phyloP scores from a whole-genome alignment of 257 asterid genomes.

The Solanum rostratum region DNA sequence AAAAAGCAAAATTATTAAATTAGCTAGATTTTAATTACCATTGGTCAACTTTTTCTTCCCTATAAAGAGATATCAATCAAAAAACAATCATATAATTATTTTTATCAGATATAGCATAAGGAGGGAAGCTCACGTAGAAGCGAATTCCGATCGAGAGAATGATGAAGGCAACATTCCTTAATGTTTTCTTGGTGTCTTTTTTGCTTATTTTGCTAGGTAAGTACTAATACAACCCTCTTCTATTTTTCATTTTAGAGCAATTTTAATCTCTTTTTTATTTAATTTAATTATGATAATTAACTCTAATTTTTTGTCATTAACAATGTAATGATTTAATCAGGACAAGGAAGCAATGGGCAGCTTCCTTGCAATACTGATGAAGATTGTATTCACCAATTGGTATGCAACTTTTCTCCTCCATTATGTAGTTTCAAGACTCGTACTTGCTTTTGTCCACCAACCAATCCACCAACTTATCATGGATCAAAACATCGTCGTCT shows the following conservation, averaged over 20 bases:
- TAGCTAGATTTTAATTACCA: background rate
- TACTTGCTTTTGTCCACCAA: background rate
- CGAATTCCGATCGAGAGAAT: background rate
- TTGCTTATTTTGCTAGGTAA: background rate
- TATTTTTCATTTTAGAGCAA: background rate
- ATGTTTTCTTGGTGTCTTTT: background rate
- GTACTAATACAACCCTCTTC: background rate
- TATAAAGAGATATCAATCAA: background rate
- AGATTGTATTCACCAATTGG: background rate
- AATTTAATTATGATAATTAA: background rate
- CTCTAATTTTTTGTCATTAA: background rate
- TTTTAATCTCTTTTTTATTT: background rate
- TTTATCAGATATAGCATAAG: background rate
- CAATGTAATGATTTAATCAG: background rate
- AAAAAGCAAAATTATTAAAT: background rate
- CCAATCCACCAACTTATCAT: no score
- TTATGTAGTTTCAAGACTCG: background rate
- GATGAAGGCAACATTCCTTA: background rate
- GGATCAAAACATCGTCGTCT: background rate
- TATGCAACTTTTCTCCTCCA: background rate
- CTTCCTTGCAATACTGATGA: background rate
- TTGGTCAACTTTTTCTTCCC: background rate
- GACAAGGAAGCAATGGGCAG: background rate
- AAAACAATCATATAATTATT: background rate
- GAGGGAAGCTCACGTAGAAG: background rate